phyloP scores from a whole-genome alignment of 179 eudicot species.

The Drosera spatulata region DNA sequence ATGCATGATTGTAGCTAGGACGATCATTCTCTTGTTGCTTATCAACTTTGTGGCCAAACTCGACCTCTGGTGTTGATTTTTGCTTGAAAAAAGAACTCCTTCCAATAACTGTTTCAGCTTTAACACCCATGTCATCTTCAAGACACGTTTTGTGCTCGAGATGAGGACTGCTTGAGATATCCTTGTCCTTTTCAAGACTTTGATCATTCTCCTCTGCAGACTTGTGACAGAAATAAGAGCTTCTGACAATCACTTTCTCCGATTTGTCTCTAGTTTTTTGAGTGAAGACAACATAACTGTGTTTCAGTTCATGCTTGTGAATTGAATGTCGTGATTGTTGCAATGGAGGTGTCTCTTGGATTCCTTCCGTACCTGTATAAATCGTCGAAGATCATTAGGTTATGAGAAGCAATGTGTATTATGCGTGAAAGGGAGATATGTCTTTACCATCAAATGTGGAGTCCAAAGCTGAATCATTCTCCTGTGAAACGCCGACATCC shows the following conservation, averaged over 20 bases:
- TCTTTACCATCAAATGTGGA: slow-evolving; percentile 31
- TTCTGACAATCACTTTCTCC: slow-evolving; percentile 17
- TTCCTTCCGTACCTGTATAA: slow-evolving; percentile 17
- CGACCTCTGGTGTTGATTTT: slow-evolving; percentile 21
- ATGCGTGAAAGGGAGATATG: slow-evolving; percentile 4
- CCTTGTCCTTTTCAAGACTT: slow-evolving; percentile 14
- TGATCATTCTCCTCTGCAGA: slow-evolving; percentile 11
- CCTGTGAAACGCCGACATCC: slow-evolving; percentile 19
- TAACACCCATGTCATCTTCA: slow-evolving; percentile 12
- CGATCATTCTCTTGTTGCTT: slow-evolving; percentile 8
- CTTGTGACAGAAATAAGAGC: slow-evolving; percentile 46
- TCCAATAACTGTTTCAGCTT: slow-evolving; percentile 16
- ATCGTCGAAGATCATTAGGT: slow-evolving; percentile 6
- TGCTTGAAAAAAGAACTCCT: slow-evolving; percentile 36
- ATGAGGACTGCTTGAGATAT: slow-evolving; percentile 29
- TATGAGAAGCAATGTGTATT: not conserved
- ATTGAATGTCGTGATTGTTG: slow-evolving; percentile 24
- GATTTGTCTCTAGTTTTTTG: slow-evolving; percentile 15
- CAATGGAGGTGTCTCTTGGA: slow-evolving; percentile 19
- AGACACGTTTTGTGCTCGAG: slow-evolving; percentile 21
- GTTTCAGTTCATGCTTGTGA: slow-evolving; percentile 34
- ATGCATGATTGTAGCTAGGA: slow-evolving; percentile 8
- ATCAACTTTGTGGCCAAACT: slow-evolving; percentile 15
- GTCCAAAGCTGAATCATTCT: slow-evolving; percentile 13
- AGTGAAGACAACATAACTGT: slow-evolving; percentile 9